Base-by-base conservation (phyloP, 2,329 filamentous ascomycete genomes). In the Fusarium virguliforme region DNA sequence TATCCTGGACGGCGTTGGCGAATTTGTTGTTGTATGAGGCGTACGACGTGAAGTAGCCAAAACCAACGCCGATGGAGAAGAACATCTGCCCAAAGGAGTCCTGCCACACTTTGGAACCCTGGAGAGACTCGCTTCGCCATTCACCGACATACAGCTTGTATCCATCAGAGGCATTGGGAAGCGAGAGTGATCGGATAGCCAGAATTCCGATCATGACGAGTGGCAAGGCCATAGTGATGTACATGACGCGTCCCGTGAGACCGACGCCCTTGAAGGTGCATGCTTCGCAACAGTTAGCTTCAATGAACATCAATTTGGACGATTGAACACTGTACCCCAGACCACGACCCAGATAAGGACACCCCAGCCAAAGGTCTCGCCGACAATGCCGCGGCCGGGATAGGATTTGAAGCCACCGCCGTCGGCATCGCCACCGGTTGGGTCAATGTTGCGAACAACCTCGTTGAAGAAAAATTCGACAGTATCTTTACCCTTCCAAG, bases 261-360 rank as follows among this genome's bases (percentile, higher is more conserved):
- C 85, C 85, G 13, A 89, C 85, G 12, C 88, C 85, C 60, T 85
- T 85, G 75, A 88, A 87, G 69, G 88, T 87, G 63, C 85, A 87
- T 22, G 89, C 18, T 18, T 18, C 18, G 18, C 18, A 18, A 18
- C 18, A 18, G 18, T 18, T 18, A 18, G 18, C 18, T 18, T 18
- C 18, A 18, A 18, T 18, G 18, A 18, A 18, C 18, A 18, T 18
- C 18, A 18, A 18, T 18, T 18, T 18, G 18, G 18, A 18, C 18
- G 18, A 18, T 18, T 18, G 18, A 18, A 18, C 18, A 18, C 18
- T 18, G 18, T 18, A 18, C 18, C 72, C 86, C 87, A 88, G 34
- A 89, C 83, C 6, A 88, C 59, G 71, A 88, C 85, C 86, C 86
- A 88, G 61, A 86, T 84, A 68, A 89, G 88, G 18, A 83, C 79